Percentiles rank a stretch among this genome's conserved stretches.
Conservation (phyloP, 345 rosid genomes). For the Eucalyptus polyanthemos region DNA sequence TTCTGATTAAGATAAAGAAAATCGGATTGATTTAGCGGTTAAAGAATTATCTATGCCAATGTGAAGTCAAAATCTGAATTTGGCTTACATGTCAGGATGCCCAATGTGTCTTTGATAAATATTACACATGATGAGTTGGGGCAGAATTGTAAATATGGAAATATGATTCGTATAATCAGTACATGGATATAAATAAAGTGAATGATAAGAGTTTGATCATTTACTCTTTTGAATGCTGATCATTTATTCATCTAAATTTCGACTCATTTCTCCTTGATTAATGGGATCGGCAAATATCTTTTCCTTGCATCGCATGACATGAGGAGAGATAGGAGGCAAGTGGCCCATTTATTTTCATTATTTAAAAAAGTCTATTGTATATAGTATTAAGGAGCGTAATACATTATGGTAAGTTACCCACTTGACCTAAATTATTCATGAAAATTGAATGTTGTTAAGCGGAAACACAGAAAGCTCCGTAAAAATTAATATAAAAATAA, state of each 20-base stretch:
- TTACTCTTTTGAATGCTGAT: rapidly evolving
- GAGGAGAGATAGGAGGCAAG: not conserved
- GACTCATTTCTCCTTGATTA: not conserved
- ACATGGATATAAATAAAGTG: not conserved
- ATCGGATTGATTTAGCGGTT: not conserved
- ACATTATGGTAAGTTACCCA: not conserved
- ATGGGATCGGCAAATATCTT: not conserved
- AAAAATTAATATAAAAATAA: not conserved
- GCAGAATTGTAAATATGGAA: not conserved
- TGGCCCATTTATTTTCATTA: not conserved
- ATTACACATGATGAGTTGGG: not conserved
- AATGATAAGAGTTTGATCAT: not conserved
- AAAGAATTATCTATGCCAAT: not conserved
- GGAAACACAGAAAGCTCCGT: not conserved
- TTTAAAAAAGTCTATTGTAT: not conserved
- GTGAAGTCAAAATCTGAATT: not conserved
- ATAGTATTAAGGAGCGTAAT: not conserved
- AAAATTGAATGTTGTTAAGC: not conserved
- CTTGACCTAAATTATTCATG: not conserved
- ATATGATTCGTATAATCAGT: rapidly evolving
- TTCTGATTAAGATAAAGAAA: not conserved
- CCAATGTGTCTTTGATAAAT: not conserved
- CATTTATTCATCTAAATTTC: not conserved
- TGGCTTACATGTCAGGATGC: not conserved
- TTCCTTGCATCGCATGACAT: rapidly evolving